phyloP scores from a whole-genome alignment of 192 early-diverging fungal genomes.

The Phlyctochytrium bullatum region DNA sequence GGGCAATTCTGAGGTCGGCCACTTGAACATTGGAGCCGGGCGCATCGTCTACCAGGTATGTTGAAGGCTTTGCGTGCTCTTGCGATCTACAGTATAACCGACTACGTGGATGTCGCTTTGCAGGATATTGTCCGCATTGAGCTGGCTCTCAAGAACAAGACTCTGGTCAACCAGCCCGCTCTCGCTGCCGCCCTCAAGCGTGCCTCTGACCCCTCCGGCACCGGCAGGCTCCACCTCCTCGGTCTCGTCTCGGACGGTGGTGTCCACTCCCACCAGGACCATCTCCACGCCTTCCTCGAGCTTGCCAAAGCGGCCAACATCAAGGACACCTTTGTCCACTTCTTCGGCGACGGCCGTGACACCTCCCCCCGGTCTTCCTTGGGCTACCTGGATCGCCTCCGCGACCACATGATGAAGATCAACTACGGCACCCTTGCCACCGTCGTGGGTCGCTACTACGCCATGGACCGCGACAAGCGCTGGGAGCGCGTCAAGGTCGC shows the following conservation, averaged over 20 bases:
- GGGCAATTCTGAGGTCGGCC: constrained; percentile 99
- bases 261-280: constrained; percentile 95
- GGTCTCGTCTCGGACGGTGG: constrained; percentile 98
- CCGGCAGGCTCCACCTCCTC: constrained; percentile 87
- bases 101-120: background rate
- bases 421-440: constrained; percentile 88
- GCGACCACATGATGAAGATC: constrained; percentile 49
- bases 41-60: constrained; percentile 94
- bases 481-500: constrained; percentile 98
- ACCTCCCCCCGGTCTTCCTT: constrained; percentile 85
- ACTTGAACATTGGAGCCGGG: constrained; percentile 99
- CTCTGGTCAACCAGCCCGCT: constrained; percentile 68
- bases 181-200: constrained; percentile 80
- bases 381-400: constrained; percentile 61
- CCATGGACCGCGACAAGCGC: constrained; percentile 99
- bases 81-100: constrained; percentile 6
- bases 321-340: constrained; percentile 86
- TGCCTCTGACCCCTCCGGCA: constrained; percentile 69
- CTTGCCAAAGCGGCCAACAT: constrained; percentile 83
- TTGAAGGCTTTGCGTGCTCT: constrained; percentile 2
- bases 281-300: constrained; percentile 78
- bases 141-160: constrained; percentile 81
- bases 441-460: constrained; percentile 96
- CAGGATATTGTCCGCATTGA: constrained; percentile 98
- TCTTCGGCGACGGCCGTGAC: constrained; percentile 97